A percentile compares a stretch with the other conserved stretches of the same genome.
These are phyloP conservation scores for Saccharomycopsis sp. DNA, from an alignment of 805 yeast genomes.

Conservation along the genomic window DNA sequence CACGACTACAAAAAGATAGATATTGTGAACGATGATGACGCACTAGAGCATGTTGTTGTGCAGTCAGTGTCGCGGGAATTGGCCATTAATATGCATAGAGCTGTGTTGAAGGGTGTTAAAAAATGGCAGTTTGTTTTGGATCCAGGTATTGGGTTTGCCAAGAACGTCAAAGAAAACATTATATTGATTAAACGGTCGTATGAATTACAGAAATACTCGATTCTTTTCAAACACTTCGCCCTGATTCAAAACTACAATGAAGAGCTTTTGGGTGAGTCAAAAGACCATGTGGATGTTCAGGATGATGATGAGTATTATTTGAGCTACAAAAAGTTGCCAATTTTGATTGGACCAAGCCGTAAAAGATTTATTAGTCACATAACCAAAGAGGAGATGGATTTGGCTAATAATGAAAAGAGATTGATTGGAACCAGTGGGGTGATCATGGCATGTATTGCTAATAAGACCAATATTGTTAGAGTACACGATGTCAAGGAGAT, in stretches of 20 bases:
- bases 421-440: conserved; percentile 72
- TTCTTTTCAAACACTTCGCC: conserved; percentile 24
- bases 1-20: conserved; percentile 19
- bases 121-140: conserved; percentile 91
- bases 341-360: conserved; percentile 82
- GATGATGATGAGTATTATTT: conserved; percentile 16
- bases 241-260: conserved; percentile 28
- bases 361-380: conserved; percentile 79
- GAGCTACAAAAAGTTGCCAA: conserved; percentile 33
- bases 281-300: conserved; percentile 3
- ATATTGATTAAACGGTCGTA: conserved; percentile 48
- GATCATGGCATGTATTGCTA: conserved; percentile 64
- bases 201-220: conserved; percentile 42
- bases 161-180: conserved; percentile 63
- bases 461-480: conserved; percentile 72
- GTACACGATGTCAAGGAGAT: conserved; percentile 66
- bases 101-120: conserved; percentile 55
- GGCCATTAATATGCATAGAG: conserved; percentile 45
- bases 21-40: conserved; percentile 6
- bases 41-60: conserved; percentile 34
- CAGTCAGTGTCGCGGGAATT: conserved; percentile 64
- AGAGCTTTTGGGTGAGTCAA: conserved; percentile 7
- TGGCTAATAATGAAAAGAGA: conserved; percentile 37
- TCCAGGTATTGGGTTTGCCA: conserved; percentile 98
- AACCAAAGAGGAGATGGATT: conserved; percentile 45